Percentiles rank a stretch among this genome's conserved stretches.
phyloP scores from a whole-genome alignment of 257 asterid genomes.

The Solanum verrucosum region DNA sequence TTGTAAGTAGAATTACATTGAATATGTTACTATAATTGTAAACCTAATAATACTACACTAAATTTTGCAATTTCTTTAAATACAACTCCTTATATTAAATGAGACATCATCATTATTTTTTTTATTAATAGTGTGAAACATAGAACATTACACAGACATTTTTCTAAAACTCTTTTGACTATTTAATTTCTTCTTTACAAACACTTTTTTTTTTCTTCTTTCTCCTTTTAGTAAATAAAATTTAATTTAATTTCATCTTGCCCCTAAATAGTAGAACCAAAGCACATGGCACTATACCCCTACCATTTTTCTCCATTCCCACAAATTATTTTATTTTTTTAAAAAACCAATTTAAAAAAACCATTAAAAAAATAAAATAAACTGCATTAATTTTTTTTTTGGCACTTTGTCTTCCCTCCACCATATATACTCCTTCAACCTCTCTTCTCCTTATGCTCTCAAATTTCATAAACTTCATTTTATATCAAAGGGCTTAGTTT shows the following conservation, averaged over 20 bases:
- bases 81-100: background rate
- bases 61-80: background rate
- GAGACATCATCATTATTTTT: background rate
- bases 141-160: slow-evolving; percentile 11
- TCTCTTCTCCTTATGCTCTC: slow-evolving; percentile 9
- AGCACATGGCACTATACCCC: slow-evolving; percentile 61
- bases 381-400: background rate
- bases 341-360: background rate
- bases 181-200: background rate
- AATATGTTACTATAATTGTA: background rate
- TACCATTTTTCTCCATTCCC: background rate
- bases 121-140: background rate
- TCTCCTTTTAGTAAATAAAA: slow-evolving; percentile 16
- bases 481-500: slow-evolving; percentile 4
- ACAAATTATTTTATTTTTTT: background rate
- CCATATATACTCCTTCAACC: slow-evolving; percentile 51
- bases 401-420: slow-evolving; percentile 39
- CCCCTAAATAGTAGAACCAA: slow-evolving; percentile 33
- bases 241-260: background rate
- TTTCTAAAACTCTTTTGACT: slow-evolving; percentile 17
- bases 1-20: too few species aligned
- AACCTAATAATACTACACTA: background rate
- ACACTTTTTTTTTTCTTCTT: background rate
- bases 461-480: background rate
- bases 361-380: background rate